Percentiles rank a stretch among this genome's conserved stretches.
Evolutionary conservation across 1,284 basidiomycete species (phyloP).

Genomic region (Sporisorium reilianum): DNA sequence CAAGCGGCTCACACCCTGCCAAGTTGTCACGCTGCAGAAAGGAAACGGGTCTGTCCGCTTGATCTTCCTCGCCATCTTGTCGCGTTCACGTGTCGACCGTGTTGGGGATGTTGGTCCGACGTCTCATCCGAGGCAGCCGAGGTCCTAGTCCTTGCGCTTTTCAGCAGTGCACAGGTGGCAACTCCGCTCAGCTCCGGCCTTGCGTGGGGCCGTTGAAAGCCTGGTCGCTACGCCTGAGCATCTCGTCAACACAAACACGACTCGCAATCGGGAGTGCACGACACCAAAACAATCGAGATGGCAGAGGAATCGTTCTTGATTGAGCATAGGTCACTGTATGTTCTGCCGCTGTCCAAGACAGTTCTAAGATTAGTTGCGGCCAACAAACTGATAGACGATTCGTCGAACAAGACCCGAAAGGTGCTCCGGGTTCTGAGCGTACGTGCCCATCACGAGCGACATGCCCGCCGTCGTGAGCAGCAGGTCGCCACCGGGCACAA

Average conservation of each 20-base stretch:
- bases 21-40: background rate
- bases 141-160: too few relatives aligned
- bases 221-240: background rate
- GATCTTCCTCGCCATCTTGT: background rate
- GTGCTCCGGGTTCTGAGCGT: conserved; percentile 87
- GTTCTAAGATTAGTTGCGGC: conserved; percentile 53
- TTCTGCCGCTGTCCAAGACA: too few relatives aligned
- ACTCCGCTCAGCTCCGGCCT: background rate
- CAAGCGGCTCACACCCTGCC: background rate
- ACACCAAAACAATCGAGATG: background rate
- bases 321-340: too few relatives aligned
- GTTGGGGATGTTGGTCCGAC: conserved; percentile 3
- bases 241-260: background rate
- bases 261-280: background rate
- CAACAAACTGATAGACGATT: conserved; percentile 78
- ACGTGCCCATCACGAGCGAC: conserved; percentile 89
- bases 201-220: background rate
- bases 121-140: too few relatives aligned
- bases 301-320: background rate
- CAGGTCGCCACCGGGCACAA: conserved; percentile 76
- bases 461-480: conserved; percentile 79
- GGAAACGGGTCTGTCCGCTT: background rate
- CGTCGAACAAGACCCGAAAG: conserved; percentile 86
- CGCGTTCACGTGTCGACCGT: conserved; percentile 2
- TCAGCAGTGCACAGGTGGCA: background rate